Percentiles rank a stretch among this genome's conserved stretches.
phyloP scores from a whole-genome alignment of 805 yeast genomes.

The Cyberlindnera nakhonratchasimensis region DNA sequence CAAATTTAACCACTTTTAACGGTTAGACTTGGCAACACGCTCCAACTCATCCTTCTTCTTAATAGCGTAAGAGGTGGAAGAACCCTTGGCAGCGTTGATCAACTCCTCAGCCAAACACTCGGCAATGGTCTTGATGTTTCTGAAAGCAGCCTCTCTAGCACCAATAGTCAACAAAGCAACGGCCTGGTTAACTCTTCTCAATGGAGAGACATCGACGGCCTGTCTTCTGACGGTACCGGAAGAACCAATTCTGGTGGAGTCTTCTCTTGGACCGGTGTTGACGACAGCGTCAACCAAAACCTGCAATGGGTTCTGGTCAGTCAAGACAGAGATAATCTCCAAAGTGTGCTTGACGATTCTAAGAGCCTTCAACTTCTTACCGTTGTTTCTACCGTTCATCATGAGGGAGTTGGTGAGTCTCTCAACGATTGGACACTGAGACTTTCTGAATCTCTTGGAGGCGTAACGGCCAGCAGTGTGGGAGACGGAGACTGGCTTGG shows the following conservation, averaged over 20 bases:
- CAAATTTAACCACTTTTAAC: conserved; percentile 52
- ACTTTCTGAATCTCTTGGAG: conserved; percentile 99
- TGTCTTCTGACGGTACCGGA: conserved; percentile 99
- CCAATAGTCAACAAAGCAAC: conserved; percentile 97
- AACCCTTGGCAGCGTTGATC: conserved; percentile 99
- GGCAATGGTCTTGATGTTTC: conserved; percentile 99
- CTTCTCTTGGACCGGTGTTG: conserved; percentile 99
- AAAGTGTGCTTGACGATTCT: conserved; percentile 99
- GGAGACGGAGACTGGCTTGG: conserved; percentile 95
- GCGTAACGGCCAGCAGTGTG: conserved; percentile 99
- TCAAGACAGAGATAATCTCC: conserved; percentile 94
- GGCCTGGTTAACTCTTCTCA: conserved; percentile 99
- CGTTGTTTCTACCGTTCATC: conserved; percentile 99
- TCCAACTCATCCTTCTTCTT: conserved; percentile 99
- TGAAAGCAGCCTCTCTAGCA: conserved; percentile 99
- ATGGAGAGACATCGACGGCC: conserved; percentile 99
- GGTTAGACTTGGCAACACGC: conserved; percentile 99
- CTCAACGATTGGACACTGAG: conserved; percentile 99
- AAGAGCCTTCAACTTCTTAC: conserved; percentile 99
- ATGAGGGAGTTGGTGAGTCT: conserved; percentile 99
- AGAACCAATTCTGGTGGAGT: conserved; percentile 99
- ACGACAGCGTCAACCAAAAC: conserved; percentile 98
- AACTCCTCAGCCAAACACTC: conserved; percentile 99
- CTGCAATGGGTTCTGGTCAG: conserved; percentile 99
- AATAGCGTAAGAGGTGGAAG: conserved; percentile 99